A percentile compares a stretch with the other conserved stretches of the same genome.
Conservation (phyloP, 1,139 yeast species). For the Yamadazyma friedrichii region DNA sequence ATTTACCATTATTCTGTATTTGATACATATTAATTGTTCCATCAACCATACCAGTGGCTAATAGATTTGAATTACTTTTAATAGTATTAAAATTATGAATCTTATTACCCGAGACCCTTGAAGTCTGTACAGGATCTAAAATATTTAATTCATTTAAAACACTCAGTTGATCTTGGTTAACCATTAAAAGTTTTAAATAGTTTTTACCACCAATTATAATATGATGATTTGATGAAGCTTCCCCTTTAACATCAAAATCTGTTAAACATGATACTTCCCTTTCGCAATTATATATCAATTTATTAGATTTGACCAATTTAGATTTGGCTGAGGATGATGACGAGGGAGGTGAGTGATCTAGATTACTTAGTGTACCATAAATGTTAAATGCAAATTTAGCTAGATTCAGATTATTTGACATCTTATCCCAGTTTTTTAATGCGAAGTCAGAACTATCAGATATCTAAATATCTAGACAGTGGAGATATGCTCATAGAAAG, state of each 20-base stretch:
- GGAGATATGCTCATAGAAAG: too few species aligned
- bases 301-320: conserved; percentile 9
- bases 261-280: conserved; percentile 28
- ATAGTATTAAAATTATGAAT: conserved; percentile 43
- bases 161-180: conserved; percentile 39
- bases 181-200: conserved; percentile 47
- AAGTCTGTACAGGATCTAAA: conserved; percentile 44
- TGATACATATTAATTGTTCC: conserved; percentile 37
- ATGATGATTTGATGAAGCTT: conserved; percentile 28
- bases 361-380: conserved; percentile 26
- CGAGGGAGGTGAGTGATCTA: conserved; percentile 14
- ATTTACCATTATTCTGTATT: conserved; percentile 34
- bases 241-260: conserved; percentile 21
- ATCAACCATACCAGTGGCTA: conserved; percentile 45
- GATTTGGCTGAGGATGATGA: conserved; percentile 24
- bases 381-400: conserved; percentile 37
- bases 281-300: conserved; percentile 26
- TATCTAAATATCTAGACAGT: too few species aligned
- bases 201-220: conserved; percentile 63
- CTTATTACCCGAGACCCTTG: conserved; percentile 27
- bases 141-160: conserved; percentile 42
- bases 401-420: conserved; percentile 22
- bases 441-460: too few species aligned
- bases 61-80: conserved; percentile 31
- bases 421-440: background rate